Conservation (phyloP, 202 grass and related monocot genomes). For the Musa balbisiana region DNA sequence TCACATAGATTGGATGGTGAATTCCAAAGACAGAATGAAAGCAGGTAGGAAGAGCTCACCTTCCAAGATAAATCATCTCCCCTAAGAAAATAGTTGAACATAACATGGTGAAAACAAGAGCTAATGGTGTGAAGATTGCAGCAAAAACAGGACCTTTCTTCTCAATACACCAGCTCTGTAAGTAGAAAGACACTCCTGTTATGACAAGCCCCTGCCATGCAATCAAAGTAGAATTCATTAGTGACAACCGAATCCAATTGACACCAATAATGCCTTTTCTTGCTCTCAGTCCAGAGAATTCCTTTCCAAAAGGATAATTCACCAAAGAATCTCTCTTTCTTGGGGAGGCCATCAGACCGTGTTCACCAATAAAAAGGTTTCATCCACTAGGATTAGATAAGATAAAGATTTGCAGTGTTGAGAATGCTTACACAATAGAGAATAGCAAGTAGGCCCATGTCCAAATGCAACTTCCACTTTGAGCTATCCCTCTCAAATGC, state of each 20-base stretch:
- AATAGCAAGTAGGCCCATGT: constrained; percentile 39
- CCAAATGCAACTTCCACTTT: constrained; percentile 65
- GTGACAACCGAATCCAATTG: too few species aligned
- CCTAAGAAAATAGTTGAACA: constrained; percentile 55
- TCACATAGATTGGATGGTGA: not conserved
- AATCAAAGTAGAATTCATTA: not conserved
- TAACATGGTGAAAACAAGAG: constrained; percentile 47
- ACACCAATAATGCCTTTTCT: too few species aligned
- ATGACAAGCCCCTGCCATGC: constrained; percentile 45
- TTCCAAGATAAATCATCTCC: constrained; percentile 60
- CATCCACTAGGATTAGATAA: not conserved
- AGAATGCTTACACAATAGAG: constrained; percentile 41
- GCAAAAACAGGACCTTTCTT: constrained; percentile 78
- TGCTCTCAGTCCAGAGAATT: too few species aligned
- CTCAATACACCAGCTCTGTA: constrained; percentile 78
- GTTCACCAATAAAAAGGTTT: not conserved
- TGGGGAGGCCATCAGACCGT: not conserved
- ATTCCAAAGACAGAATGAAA: not conserved
- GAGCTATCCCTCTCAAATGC: constrained; percentile 59
- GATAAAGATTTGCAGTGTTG: not conserved
- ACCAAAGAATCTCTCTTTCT: not conserved
- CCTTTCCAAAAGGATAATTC: not conserved
- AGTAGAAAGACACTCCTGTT: constrained; percentile 49
- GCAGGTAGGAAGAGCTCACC: constrained; percentile 18
- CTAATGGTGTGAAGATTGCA: constrained; percentile 54